phyloP scores from a whole-genome alignment of 306 rosid genomes.

The Astragalus glycyphyllos region DNA sequence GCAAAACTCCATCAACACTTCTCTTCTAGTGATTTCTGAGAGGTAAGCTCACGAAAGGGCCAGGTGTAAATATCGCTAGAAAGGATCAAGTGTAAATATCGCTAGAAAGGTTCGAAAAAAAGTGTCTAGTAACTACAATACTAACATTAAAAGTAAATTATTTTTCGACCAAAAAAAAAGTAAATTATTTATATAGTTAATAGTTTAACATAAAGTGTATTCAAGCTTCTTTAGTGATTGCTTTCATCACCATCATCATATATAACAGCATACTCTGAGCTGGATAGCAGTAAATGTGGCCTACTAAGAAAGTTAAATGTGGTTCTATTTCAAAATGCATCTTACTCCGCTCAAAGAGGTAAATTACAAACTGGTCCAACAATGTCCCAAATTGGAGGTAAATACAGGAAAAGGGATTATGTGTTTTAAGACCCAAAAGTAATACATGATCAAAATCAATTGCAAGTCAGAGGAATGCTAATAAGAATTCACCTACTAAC shows the following conservation, averaged over 20 bases:
- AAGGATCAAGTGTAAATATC: no score
- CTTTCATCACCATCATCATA: neutral
- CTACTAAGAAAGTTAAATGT: neutral
- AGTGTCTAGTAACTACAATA: no score
- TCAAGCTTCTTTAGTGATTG: no score
- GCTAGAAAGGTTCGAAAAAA: no score
- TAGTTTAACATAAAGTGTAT: no score
- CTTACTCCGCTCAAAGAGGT: neutral
- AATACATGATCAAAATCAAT: conserved; percentile 11
- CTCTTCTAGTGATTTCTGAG: no score
- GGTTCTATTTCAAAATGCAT: neutral
- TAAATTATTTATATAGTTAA: no score
- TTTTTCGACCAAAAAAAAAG: no score
- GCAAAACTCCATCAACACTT: no score
- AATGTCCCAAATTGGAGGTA: conserved; percentile 1
- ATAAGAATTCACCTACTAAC: neutral
- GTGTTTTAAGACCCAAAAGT: neutral
- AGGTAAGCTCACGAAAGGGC: no score
- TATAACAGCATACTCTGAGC: neutral
- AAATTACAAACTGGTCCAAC: conserved; percentile 5
- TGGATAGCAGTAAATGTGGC: neutral
- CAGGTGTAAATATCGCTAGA: no score
- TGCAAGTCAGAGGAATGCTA: conserved; percentile 4
- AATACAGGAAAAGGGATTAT: conserved; percentile 5
- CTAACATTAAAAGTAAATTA: no score